A percentile compares a stretch with the other conserved stretches of the same genome.
phyloP scores from a whole-genome alignment of 2,329 filamentous ascomycete genomes.

The Neofusicoccum umdonicola region DNA sequence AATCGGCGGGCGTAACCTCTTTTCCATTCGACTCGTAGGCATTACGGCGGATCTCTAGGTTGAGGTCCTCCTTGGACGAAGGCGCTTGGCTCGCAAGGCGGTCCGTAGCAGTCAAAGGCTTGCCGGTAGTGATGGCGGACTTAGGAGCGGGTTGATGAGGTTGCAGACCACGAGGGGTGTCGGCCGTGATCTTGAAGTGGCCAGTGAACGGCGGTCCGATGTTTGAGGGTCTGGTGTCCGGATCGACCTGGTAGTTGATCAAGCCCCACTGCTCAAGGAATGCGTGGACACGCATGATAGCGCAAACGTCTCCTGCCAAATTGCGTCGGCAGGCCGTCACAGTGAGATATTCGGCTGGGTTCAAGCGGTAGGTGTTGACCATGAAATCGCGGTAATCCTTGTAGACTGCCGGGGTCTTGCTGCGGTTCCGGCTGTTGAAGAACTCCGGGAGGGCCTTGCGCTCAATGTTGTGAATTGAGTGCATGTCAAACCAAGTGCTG shows the following conservation, averaged over 20 bases:
- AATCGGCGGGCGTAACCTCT: constrained; percentile 69
- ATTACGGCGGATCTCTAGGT: constrained; percentile 89
- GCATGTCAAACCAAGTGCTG: constrained; percentile 99
- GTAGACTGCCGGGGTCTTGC: constrained; percentile 95
- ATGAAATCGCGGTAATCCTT: constrained; percentile 99
- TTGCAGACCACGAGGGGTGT: constrained; percentile 91
- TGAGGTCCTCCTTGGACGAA: constrained; percentile 74
- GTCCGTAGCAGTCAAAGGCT: constrained; percentile 67
- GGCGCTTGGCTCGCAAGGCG: constrained; percentile 63
- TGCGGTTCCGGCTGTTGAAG: constrained; percentile 96
- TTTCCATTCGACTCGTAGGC: constrained; percentile 93
- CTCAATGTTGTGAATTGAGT: constrained; percentile 83
- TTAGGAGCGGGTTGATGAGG: constrained; percentile 90
- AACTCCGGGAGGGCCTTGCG: constrained; percentile 95
- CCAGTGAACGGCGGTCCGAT: constrained; percentile 96
- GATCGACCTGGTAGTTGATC: constrained; percentile 99
- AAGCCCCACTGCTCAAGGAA: constrained; percentile 98
- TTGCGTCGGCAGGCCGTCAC: constrained; percentile 95
- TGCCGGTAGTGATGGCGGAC: constrained; percentile 59
- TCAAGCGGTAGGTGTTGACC: constrained; percentile 98
- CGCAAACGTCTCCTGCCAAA: constrained; percentile 93
- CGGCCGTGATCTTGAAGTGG: constrained; percentile 93
- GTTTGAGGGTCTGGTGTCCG: constrained; percentile 89
- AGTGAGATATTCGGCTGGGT: constrained; percentile 92
- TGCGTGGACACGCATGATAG: constrained; percentile 97